phyloP scores from a whole-genome alignment of 176 grass and related monocot genomes.

The Oryza glumipatula region DNA sequence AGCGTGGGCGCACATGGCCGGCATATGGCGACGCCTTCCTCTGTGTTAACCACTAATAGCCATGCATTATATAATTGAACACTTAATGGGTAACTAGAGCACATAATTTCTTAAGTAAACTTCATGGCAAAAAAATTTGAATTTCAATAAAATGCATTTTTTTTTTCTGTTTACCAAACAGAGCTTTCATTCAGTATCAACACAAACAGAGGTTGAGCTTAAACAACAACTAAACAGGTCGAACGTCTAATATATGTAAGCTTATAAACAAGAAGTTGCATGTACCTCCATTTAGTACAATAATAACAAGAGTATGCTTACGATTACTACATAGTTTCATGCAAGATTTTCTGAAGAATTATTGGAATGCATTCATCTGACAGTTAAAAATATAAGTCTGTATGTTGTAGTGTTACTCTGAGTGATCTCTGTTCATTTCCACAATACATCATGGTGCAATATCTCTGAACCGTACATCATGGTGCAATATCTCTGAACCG shows the following conservation, averaged over 20 bases:
- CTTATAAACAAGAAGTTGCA: too few relatives aligned
- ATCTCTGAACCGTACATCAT: not conserved
- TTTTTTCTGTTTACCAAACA: too few relatives aligned
- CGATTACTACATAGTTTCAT: not conserved
- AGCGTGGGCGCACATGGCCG: slow-evolving; percentile 43
- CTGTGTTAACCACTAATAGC: not conserved
- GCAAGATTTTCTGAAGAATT: not conserved
- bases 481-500: not conserved
- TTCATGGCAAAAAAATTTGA: too few relatives aligned
- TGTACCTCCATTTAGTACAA: not conserved
- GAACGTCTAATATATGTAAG: too few relatives aligned
- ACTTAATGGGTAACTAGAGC: too few relatives aligned
- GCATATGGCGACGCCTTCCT: slow-evolving; percentile 8
- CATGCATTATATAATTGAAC: not conserved
- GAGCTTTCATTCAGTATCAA: not conserved
- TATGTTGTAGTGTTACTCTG: not conserved
- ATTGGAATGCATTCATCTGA: not conserved
- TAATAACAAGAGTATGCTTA: not conserved
- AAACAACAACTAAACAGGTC: not conserved
- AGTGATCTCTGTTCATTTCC: not conserved
- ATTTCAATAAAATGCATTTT: too few relatives aligned
- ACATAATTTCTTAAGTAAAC: too few relatives aligned
- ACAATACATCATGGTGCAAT: not conserved
- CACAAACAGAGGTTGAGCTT: not conserved
- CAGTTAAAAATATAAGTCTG: not conserved